phyloP scores from a whole-genome alignment of 352 stramenopile species.

The Globisporangium acanthophoron region DNA sequence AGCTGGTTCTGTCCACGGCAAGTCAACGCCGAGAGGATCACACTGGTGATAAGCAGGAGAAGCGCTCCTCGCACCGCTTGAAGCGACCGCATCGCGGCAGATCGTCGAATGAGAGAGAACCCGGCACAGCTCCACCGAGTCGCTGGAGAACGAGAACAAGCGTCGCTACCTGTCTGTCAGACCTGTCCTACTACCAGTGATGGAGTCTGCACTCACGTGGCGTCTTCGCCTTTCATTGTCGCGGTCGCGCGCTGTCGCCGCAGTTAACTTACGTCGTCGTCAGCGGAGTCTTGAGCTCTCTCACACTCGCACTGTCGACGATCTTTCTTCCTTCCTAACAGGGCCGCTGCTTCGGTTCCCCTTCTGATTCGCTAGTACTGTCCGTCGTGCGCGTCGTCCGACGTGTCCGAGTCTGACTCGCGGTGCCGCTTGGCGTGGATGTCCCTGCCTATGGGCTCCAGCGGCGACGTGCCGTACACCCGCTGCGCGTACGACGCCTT shows the following conservation, averaged over 20 bases:
- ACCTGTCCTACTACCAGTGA: too few species aligned
- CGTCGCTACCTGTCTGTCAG: neutral
- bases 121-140: neutral
- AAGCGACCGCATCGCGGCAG: neutral
- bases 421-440: slow-evolving; percentile 3
- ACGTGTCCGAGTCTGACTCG: slow-evolving; percentile 9
- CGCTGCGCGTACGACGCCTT: slow-evolving; percentile 68
- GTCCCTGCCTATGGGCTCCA: neutral
- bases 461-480: slow-evolving; percentile 11
- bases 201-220: too few species aligned
- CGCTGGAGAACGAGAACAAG: neutral
- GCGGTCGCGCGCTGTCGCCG: slow-evolving; percentile 91
- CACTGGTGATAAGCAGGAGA: slow-evolving; percentile 3
- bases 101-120: slow-evolving; percentile 59
- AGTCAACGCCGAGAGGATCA: neutral
- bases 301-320: neutral
- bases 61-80: neutral
- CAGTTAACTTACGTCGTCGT: neutral
- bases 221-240: slow-evolving; percentile 22
- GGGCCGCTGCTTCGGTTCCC: neutral
- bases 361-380: neutral
- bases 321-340: neutral
- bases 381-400: slow-evolving; percentile 4
- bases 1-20: neutral
- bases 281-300: neutral